Evolutionary conservation across 208 protist genomes (phyloP), one percentile per base, ranked within the genome.

Genomic region (Acanthamoeba triangularis): DNA sequence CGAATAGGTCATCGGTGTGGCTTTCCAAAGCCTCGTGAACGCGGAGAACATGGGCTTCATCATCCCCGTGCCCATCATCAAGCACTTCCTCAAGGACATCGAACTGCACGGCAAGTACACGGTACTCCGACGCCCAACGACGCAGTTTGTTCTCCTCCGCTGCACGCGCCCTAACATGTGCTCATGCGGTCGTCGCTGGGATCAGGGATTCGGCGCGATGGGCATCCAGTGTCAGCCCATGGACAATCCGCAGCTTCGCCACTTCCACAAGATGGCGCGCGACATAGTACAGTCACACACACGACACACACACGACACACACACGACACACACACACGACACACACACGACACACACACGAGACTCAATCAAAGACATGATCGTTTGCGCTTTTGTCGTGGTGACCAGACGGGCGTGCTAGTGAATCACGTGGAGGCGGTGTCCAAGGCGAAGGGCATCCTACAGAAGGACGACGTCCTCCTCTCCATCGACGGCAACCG

Each of bases 11-110:
- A 47, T 97, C 14, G 96, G 96, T 2, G 94, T 97, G 6, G 96
- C 96, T 28, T 97, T 97, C 65, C 96, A 97, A 52, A 88, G 65
- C 49, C 52, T 97, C 30, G 61, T 91, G 44, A 65, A 96, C 13
- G 96, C 93, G 6, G 96, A 97, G 35, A 97, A 97, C 93, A 97
- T 97, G n/a, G 96, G 96, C 4, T 97, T 96, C 80, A 97, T 97
- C 82, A 97, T 97, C 67, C 96, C 96, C 5, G 52, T 93, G 8
- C 95, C 96, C 23, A 93, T 97, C 37, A 96, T 97, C 61, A 95
- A 95, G 11, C 95, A 96, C 41, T 97, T 97, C 61, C 54, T 97
- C 35, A 52, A 63, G 37, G 74, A 96, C 35, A 96, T 94, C 30
- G 90, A 94, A 30, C 11, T 65, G 67, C 63, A 94, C 30, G 90